These are phyloP conservation scores for Epichloe typhina DNA, from an alignment of 2,329 filamentous ascomycete species.

Conservation along the genomic window DNA sequence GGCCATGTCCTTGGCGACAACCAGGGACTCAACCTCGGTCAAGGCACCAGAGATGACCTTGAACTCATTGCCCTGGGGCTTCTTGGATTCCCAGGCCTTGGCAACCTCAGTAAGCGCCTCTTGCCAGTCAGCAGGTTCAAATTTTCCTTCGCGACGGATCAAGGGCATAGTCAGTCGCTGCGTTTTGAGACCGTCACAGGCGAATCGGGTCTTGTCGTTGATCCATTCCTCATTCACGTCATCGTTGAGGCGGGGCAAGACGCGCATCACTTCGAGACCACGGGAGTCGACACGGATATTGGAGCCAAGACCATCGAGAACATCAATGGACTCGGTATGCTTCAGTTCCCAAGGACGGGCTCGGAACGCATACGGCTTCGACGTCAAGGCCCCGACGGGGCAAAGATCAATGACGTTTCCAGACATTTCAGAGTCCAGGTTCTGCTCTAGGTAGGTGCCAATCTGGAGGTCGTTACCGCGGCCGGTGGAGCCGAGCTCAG, in stretches of 20 bases:
- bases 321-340: slow-evolving; percentile 91
- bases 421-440: slow-evolving; percentile 86
- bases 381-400: slow-evolving; percentile 90
- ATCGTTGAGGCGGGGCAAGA: slow-evolving; percentile 86
- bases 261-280: slow-evolving; percentile 90
- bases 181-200: slow-evolving; percentile 91
- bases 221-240: slow-evolving; percentile 99
- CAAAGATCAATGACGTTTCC: slow-evolving; percentile 97
- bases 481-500: slow-evolving; percentile 86
- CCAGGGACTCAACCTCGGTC: slow-evolving; percentile 81
- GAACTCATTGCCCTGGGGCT: slow-evolving; percentile 84
- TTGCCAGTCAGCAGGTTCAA: slow-evolving; percentile 89
- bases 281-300: slow-evolving; percentile 90
- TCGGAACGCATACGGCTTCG: slow-evolving; percentile 95
- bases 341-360: slow-evolving; percentile 95
- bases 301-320: slow-evolving; percentile 82
- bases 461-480: slow-evolving; percentile 97
- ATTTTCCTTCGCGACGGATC: slow-evolving; percentile 77
- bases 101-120: slow-evolving; percentile 83
- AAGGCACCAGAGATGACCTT: slow-evolving; percentile 88
- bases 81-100: slow-evolving; percentile 63
- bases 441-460: slow-evolving; percentile 91
- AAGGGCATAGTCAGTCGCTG: slow-evolving; percentile 89
- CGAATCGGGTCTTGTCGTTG: slow-evolving; percentile 95
- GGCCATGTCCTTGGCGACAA: slow-evolving; percentile 92